These are phyloP conservation scores for Candida krabiensis DNA, from an alignment of 805 yeast genomes.

Conservation along the genomic window DNA sequence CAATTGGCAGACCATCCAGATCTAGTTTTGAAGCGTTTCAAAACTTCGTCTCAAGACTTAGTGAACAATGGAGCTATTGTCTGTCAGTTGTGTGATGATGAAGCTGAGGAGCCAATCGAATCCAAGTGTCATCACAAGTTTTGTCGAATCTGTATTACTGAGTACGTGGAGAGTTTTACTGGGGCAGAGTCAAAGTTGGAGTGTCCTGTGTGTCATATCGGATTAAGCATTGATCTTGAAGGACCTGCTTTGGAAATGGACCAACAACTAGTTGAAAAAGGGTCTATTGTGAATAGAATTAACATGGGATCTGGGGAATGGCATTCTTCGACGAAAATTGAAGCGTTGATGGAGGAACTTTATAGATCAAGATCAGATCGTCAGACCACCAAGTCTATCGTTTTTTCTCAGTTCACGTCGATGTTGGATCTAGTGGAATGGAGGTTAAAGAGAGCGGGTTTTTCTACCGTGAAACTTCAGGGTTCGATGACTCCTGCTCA, in stretches of 20 bases:
- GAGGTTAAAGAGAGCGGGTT: constrained; percentile 93
- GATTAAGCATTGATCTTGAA: constrained; percentile 82
- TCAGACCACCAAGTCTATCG: constrained; percentile 91
- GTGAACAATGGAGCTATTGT: constrained; percentile 55
- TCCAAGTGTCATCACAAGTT: constrained; percentile 92
- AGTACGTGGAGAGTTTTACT: constrained; percentile 79
- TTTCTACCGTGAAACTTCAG: constrained; percentile 88
- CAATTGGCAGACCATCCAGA: constrained; percentile 99
- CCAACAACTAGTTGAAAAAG: constrained; percentile 54
- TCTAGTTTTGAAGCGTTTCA: constrained; percentile 71
- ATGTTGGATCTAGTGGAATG: constrained; percentile 96
- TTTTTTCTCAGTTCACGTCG: constrained; percentile 94
- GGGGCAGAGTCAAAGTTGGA: constrained; percentile 60
- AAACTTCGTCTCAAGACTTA: constrained; percentile 39
- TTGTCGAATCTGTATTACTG: constrained; percentile 89
- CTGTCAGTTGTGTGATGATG: constrained; percentile 95
- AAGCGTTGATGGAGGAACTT: constrained; percentile 91
- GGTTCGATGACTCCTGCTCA: constrained; percentile 98
- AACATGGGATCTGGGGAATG: constrained; percentile 78
- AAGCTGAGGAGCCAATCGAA: constrained; percentile 96
- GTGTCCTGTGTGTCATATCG: constrained; percentile 97
- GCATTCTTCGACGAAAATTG: constrained; percentile 95
- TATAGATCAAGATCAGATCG: constrained; percentile 83
- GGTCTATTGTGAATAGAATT: constrained; percentile 82
- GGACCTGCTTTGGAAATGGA: constrained; percentile 82